A percentile compares a stretch with the other conserved stretches of the same genome.
These are phyloP conservation scores for Peniophora sp. DNA, from an alignment of 1,284 basidiomycete species.

Conservation along the genomic window DNA sequence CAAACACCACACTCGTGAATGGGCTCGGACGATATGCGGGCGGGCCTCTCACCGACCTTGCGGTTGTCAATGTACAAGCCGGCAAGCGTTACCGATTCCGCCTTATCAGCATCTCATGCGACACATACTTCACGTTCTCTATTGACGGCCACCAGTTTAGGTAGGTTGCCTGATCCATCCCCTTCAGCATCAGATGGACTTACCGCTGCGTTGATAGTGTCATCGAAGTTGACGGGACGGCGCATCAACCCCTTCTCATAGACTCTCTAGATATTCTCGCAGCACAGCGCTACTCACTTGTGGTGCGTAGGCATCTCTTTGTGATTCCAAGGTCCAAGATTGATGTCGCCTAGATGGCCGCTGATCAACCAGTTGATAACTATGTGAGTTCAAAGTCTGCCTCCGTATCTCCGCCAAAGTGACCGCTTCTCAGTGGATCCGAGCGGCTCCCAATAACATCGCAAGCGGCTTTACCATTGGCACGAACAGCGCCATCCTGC, in stretches of 20 bases:
- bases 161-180: no score
- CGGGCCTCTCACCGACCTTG: constrained; percentile 24
- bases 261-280: constrained; percentile 31
- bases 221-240: constrained; percentile 42
- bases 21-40: constrained; percentile 32
- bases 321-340: no score
- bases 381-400: constrained; percentile 23
- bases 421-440: constrained; percentile 11
- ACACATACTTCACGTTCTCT: constrained; percentile 27
- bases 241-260: constrained; percentile 29
- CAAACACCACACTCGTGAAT: constrained; percentile 37
- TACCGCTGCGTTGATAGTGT: constrained; percentile 12
- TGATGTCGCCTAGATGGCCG: constrained; percentile 32
- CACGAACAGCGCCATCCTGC: constrained; percentile 44
- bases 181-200: no score
- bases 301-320: background rate
- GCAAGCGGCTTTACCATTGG: constrained; percentile 21
- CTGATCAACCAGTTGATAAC: constrained; percentile 25
- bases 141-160: constrained; percentile 36
- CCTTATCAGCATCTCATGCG: constrained; percentile 26
- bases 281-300: constrained; percentile 9
- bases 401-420: background rate
- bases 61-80: constrained; percentile 27
- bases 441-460: constrained; percentile 5
- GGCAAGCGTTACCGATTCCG: constrained; percentile 30